phyloP scores from a whole-genome alignment of 2,329 filamentous ascomycete species.

The Pseudocercospora cruenta region DNA sequence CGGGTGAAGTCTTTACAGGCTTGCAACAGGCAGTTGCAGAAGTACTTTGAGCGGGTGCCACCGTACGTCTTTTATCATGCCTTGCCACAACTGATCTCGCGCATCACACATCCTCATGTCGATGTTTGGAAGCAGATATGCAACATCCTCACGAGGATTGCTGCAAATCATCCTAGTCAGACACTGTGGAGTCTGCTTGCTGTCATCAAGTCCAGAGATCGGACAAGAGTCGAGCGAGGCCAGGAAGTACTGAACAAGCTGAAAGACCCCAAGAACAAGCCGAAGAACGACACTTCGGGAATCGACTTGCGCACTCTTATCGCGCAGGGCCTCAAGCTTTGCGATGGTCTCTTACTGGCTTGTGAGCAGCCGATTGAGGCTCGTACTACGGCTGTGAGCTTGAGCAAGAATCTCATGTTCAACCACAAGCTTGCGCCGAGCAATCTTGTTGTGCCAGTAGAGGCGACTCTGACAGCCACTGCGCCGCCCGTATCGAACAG shows the following conservation, averaged over 20 bases:
- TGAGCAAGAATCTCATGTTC: slow-evolving; percentile 78
- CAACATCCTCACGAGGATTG: slow-evolving; percentile 82
- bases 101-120: slow-evolving; percentile 83
- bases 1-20: slow-evolving; percentile 68
- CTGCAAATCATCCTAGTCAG: slow-evolving; percentile 84
- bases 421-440: slow-evolving; percentile 81
- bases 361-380: slow-evolving; percentile 78
- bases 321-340: slow-evolving; percentile 77
- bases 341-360: slow-evolving; percentile 76
- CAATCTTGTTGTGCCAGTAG: slow-evolving; percentile 84
- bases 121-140: slow-evolving; percentile 77
- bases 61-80: slow-evolving; percentile 81
- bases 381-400: slow-evolving; percentile 72
- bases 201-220: slow-evolving; percentile 77
- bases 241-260: slow-evolving; percentile 39
- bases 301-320: slow-evolving; percentile 73
- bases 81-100: slow-evolving; percentile 90
- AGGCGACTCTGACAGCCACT: slow-evolving; percentile 79
- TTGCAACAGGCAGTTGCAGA: slow-evolving; percentile 75
- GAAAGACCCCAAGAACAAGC: slow-evolving; percentile 58
- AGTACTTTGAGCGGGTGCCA: slow-evolving; percentile 73
- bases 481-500: slow-evolving; percentile 74
- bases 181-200: slow-evolving; percentile 89
- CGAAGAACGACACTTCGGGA: slow-evolving; percentile 56
- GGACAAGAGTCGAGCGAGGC: slow-evolving; percentile 66